Evolutionary conservation across 371 early-diverging fungal genomes (phyloP).

Genomic region (Zychaea mexicana): DNA sequence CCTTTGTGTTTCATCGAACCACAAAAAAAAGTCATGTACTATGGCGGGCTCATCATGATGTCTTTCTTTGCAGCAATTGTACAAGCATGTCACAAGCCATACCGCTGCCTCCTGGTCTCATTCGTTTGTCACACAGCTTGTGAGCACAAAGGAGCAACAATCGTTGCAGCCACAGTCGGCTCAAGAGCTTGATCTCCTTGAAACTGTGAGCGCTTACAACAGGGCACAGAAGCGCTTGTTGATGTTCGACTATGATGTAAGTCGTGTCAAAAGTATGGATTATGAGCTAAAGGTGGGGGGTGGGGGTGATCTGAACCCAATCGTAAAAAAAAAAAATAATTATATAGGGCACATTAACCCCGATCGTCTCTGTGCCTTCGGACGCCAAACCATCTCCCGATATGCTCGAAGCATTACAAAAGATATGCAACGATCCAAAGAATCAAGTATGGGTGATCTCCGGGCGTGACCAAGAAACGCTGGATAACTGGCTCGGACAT

Average conservation of each 20-base stretch:
- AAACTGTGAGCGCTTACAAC: constrained; percentile 47
- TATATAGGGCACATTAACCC: constrained; percentile 80
- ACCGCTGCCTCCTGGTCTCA: constrained; percentile 93
- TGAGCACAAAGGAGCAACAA: constrained; percentile 31
- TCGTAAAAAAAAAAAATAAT: neutral
- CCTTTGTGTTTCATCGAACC: no score
- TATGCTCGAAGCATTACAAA: constrained; percentile 60
- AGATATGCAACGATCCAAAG: constrained; percentile 69
- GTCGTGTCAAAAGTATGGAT: neutral
- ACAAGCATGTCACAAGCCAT: constrained; percentile 82
- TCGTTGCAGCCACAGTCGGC: constrained; percentile 61
- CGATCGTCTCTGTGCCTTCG: constrained; percentile 68
- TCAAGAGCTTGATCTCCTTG: constrained; percentile 57
- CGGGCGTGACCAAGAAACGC: constrained; percentile 83
- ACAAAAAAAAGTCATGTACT: no score
- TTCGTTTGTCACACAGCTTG: constrained; percentile 71
- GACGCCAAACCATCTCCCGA: constrained; percentile 69
- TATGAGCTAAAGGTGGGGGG: neutral
- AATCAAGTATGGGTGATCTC: constrained; percentile 93
- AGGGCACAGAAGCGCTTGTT: constrained; percentile 66
- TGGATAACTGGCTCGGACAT: constrained; percentile 86
- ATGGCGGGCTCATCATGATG: neutral
- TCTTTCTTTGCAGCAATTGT: constrained; percentile 63
- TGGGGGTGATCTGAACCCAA: neutral
- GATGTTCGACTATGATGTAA: constrained; percentile 88